Evolutionary conservation across 257 asterid genomes (phyloP).

Genomic region (Nicotiana obtusifolia): DNA sequence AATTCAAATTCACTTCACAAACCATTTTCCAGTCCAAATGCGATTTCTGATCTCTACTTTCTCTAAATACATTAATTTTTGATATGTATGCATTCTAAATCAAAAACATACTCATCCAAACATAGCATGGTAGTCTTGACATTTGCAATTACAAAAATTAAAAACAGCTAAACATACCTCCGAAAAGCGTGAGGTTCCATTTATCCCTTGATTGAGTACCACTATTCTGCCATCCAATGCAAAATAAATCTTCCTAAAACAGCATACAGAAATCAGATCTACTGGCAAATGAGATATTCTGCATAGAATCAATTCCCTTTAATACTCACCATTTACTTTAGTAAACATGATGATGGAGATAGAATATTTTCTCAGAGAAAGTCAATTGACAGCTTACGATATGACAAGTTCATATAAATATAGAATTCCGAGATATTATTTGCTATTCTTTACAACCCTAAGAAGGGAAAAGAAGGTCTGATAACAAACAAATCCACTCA

Average conservation of each 20-base stretch:
- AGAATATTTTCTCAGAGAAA: neutral
- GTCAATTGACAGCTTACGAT: neutral
- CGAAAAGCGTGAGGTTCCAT: conserved; percentile 69
- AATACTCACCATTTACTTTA: neutral
- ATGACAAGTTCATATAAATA: neutral
- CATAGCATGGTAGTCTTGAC: neutral
- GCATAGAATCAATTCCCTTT: neutral
- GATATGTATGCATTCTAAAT: neutral
- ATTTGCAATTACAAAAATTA: neutral
- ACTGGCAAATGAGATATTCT: neutral
- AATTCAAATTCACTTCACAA: neutral
- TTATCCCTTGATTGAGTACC: conserved; percentile 60
- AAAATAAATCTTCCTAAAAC: conserved; percentile 74
- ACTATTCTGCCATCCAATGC: conserved; percentile 98
- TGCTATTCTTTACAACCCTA: neutral
- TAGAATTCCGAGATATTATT: neutral
- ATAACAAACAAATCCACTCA: neutral
- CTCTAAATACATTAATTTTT: neutral
- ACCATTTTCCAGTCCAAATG: neutral
- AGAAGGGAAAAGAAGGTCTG: neutral
- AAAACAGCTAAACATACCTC: conserved; percentile 47
- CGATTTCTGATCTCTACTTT: neutral
- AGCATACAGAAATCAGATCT: conserved; percentile 7
- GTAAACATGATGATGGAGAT: neutral
- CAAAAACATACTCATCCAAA: neutral